Evolutionary conservation across 805 yeast species (phyloP), one percentile per base, ranked within the genome.

Genomic region (Teunomyces tritomae): DNA sequence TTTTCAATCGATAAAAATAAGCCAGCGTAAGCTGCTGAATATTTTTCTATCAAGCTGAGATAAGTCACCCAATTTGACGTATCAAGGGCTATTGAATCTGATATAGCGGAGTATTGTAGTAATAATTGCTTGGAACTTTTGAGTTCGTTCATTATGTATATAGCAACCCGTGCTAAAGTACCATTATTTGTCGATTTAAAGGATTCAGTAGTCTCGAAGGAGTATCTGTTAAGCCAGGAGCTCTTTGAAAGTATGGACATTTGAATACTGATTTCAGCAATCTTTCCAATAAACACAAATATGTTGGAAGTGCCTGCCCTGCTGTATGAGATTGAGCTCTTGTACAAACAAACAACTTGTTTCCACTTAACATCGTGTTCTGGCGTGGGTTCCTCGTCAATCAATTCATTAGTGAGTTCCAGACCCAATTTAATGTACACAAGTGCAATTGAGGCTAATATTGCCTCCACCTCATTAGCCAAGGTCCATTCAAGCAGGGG

Each of bases 151-250:
- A 65, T 51, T 4, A 72, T 57, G 55, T 57, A 73, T 1, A 77
- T 67, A 3, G 80, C 70, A 8, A 77, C 76, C 47, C 79, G 58
- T 10, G 77, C 63, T n/a, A 77, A 56, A 1, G 73, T 70, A 2
- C 78, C 74, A 51, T 73, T 68, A 36, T 67, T 62, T 47, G 63
- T 49, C 14, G 60, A 50, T n/a, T 44, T 40, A 11, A 53, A 43
- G 11, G 50, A 33, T 7, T 49, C 44, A 14, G 43, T 39, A 36
- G 40, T 33, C 11, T 43, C 47, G 16, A 45, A 44, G 8, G 49
- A 43, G 34, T 49, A 53, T 32, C 78, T 53, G 51, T 68, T 70
- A 17, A 62, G 40, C 74, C 74, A 68, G 10, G 71, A 64, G 16
- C 65, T 65, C 50, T 73, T 73, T 29, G 68, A 60, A 34, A 73